Conservation (phyloP, 2,329 filamentous ascomycete genomes). For the Pseudogymnoascus sp. region DNA sequence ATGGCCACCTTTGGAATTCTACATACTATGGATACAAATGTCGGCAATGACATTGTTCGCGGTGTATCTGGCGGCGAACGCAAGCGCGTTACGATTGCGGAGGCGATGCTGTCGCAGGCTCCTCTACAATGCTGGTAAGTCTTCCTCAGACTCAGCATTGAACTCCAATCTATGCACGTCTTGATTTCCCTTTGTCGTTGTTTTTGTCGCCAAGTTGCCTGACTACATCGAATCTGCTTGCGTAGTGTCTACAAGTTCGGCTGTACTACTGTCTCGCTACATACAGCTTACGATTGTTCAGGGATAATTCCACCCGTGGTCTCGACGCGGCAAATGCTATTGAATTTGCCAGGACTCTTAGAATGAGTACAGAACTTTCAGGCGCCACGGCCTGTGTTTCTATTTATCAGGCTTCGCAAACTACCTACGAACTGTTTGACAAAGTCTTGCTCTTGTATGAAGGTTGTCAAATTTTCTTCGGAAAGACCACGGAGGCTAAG, state of each 20-base stretch:
- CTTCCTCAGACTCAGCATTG: constrained; percentile 63
- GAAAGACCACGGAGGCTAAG: constrained; percentile 49
- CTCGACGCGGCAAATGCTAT: constrained; percentile 65
- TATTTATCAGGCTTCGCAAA: constrained; percentile 63
- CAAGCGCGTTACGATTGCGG: constrained; percentile 51
- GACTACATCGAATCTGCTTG: neutral
- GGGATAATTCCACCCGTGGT: constrained; percentile 70
- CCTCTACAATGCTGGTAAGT: constrained; percentile 31
- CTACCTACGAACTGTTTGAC: constrained; percentile 64
- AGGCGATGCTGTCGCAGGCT: constrained; percentile 32
- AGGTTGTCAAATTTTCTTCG: constrained; percentile 70
- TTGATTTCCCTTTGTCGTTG: neutral
- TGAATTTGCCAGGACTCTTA: constrained; percentile 60
- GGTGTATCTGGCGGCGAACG: constrained; percentile 50
- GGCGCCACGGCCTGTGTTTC: constrained; percentile 55
- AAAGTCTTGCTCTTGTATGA: constrained; percentile 68
- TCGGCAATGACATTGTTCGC: constrained; percentile 47
- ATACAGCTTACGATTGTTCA: neutral
- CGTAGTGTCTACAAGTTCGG: neutral
- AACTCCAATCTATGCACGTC: constrained; percentile 56
- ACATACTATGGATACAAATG: constrained; percentile 43
- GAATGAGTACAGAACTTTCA: constrained; percentile 55
- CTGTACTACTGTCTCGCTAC: constrained; percentile 19
- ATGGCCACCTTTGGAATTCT: constrained; percentile 51
- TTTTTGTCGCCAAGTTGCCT: neutral